phyloP scores from a whole-genome alignment of 805 yeast genomes.

The Debaryomyces prosopidis region DNA sequence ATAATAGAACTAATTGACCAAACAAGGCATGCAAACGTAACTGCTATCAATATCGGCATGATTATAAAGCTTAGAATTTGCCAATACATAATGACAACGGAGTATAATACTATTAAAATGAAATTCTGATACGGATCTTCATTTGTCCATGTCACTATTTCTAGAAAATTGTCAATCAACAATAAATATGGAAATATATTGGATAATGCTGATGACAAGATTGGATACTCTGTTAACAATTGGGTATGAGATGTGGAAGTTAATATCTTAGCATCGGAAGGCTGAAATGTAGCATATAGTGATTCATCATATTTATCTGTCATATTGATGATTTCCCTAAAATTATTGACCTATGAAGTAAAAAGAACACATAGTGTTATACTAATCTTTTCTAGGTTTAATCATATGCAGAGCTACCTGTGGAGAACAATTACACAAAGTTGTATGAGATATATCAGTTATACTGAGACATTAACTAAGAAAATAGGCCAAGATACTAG shows the following conservation, averaged over 20 bases:
- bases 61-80: conserved; percentile 28
- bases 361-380: too few relatives aligned
- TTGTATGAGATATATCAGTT: too few relatives aligned
- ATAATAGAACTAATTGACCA: conserved; percentile 47
- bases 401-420: neutral
- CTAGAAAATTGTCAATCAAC: conserved; percentile 44
- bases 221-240: conserved; percentile 44
- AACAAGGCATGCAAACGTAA: conserved; percentile 39
- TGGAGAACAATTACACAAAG: neutral
- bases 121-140: conserved; percentile 50
- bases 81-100: conserved; percentile 47
- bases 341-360: neutral
- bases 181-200: conserved; percentile 49
- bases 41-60: conserved; percentile 39
- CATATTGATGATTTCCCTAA: neutral
- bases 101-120: conserved; percentile 37
- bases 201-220: conserved; percentile 47
- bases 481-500: too few relatives aligned
- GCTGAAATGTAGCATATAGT: conserved; percentile 33
- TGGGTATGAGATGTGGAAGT: conserved; percentile 27
- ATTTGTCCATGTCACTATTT: conserved; percentile 56
- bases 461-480: too few relatives aligned
- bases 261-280: conserved; percentile 35
- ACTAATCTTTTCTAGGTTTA: too few relatives aligned
- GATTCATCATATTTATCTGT: conserved; percentile 5